Evolutionary conservation across 352 stramenopile species (phyloP).

Genomic region (Peronospora belbahrii): DNA sequence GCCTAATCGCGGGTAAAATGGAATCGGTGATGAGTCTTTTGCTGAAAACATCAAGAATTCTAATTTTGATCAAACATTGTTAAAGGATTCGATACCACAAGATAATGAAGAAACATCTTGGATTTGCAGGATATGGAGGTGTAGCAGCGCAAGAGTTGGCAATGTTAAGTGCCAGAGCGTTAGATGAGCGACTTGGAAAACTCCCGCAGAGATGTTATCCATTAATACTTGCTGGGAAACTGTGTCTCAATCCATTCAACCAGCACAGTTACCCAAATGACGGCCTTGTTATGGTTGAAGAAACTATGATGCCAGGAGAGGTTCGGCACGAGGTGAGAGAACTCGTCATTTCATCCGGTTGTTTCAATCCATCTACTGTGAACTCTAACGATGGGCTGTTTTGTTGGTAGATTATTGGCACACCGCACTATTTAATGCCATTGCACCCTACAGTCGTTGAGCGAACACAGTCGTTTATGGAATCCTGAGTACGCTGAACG

Average conservation of each 20-base stretch:
- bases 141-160: slow-evolving; percentile 54
- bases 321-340: slow-evolving; percentile 55
- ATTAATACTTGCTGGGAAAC: slow-evolving; percentile 49
- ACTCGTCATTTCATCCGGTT: neutral
- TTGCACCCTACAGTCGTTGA: slow-evolving; percentile 41
- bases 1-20: slow-evolving; percentile 50
- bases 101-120: slow-evolving; percentile 50
- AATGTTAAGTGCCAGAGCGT: slow-evolving; percentile 24
- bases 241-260: slow-evolving; percentile 72
- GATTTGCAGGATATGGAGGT: slow-evolving; percentile 45
- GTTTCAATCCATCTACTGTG: neutral
- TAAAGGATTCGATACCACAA: slow-evolving; percentile 50
- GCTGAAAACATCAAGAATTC: neutral
- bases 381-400: neutral
- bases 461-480: slow-evolving; percentile 43
- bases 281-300: slow-evolving; percentile 52
- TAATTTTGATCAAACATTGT: neutral
- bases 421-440: slow-evolving; percentile 54
- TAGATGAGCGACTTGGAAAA: slow-evolving; percentile 58
- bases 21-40: neutral
- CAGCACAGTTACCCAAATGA: slow-evolving; percentile 70
- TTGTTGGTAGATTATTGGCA: slow-evolving; percentile 31
- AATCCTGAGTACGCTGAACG: slow-evolving; percentile 16
- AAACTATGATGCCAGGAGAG: slow-evolving; percentile 55
- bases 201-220: slow-evolving; percentile 52